Percentiles rank a stretch among this genome's conserved stretches.
These are phyloP conservation scores for Aspergillus sclerotialis DNA, from an alignment of 2,329 filamentous ascomycete species.

Conservation along the genomic window DNA sequence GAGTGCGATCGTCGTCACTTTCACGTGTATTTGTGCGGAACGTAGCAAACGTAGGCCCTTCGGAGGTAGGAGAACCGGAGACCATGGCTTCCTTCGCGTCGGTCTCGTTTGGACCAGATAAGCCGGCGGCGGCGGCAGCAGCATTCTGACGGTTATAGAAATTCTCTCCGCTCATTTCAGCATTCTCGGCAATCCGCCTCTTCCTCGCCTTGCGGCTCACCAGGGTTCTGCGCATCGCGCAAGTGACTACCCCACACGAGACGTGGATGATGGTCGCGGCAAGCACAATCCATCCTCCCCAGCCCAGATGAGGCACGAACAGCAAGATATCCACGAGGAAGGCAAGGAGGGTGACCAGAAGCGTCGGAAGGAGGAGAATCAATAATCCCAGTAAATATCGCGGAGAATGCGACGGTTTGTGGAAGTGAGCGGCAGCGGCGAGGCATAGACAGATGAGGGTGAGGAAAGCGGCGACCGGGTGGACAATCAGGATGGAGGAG, in stretches of 20 bases:
- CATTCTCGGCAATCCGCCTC: conserved; percentile 84
- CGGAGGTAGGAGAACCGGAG: conserved; percentile 48
- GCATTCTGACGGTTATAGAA: conserved; percentile 64
- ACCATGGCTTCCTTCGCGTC: conserved; percentile 54
- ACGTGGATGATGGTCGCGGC: conserved; percentile 81
- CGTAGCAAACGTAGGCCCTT: conserved; percentile 42
- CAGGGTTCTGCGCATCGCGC: conserved; percentile 87
- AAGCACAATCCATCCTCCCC: conserved; percentile 90
- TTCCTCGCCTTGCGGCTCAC: conserved; percentile 90
- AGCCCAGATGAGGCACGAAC: conserved; percentile 88
- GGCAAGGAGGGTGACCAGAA: conserved; percentile 74
- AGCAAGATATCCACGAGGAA: conserved; percentile 91
- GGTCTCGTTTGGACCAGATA: conserved; percentile 14
- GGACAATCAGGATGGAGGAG: conserved; percentile 85
- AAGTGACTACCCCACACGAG: conserved; percentile 76
- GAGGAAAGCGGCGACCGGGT: conserved; percentile 81
- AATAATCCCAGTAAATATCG: conserved; percentile 79
- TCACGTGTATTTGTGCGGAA: conserved; percentile 27
- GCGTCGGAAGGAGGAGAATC: conserved; percentile 77
- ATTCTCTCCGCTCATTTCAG: conserved; percentile 93
- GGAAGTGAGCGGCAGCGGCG: conserved; percentile 74
- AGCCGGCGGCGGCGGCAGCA: conserved; percentile 21
- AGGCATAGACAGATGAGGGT: conserved; percentile 79
- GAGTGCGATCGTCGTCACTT: conserved; percentile 36
- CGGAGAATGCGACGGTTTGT: conserved; percentile 80